Evolutionary conservation across 805 yeast genomes (phyloP), one percentile per base, ranked within the genome.

Genomic region (Yarrowia sp.): DNA sequence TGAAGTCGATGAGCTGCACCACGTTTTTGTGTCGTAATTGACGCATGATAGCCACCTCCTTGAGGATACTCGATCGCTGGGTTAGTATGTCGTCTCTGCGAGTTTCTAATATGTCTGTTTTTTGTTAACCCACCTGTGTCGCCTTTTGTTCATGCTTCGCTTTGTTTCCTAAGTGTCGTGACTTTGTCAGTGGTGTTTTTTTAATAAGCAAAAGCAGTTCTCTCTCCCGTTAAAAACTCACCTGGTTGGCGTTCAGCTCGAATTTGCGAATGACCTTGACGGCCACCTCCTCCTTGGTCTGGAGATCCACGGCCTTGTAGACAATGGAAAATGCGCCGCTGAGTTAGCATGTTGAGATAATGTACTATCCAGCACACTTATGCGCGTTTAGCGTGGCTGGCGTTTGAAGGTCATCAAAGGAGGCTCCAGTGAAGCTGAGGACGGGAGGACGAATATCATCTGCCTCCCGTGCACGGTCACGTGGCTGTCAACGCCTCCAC

Each of bases 281-380:
- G 12, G 97, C 97, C 14, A 89, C 85, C 35, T 74, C 73, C 53
- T 80, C 72, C 31, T 74, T 72, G 6, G 77, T 70, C 10, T 66
- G 66, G 3, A 74, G 66, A 67, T 86, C 85, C 14, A 76, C 70
- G 0, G 96, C 96, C 70, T 81, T 84, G 76, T 84, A 89, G 4
- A 93, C 98, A 12, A 82, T 80, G 2, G 96, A 89, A 71, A 93
- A 92, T 0, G 97, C 97, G 8, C 98, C 98, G 70, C 62, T 58
- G n/a, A 1, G 62, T 44, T 42, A 44, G 62, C 19, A 39, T 53
- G 19, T 42, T 10, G 32, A 42, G 46, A 41, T 41, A 41, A 41
- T 41, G 46, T 41, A 41, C 19, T 14, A 21, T n/a, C 16, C 19
- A 14, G 46, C 29, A 8, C 46, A 41, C 46, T 41, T 41, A 22